Evolutionary conservation across 306 rosid species (phyloP).

Genomic region (Trifolium pratense): DNA sequence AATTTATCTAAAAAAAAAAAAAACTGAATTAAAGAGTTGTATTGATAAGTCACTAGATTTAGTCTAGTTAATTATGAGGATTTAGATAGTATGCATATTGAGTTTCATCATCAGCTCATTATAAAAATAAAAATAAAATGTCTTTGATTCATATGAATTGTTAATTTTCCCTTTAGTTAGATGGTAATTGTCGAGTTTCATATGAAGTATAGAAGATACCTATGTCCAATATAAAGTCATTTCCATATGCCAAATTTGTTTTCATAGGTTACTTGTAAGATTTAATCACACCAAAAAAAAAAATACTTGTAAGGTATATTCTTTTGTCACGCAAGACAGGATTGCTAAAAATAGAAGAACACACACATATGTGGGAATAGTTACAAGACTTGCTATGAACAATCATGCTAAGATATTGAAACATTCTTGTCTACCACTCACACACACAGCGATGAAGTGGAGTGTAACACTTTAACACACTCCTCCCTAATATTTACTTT

Average conservation of each 20-base stretch:
- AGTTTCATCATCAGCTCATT: too few species aligned
- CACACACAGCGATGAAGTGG: not conserved
- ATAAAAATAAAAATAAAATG: too few species aligned
- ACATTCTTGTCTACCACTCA: slow-evolving; percentile 30
- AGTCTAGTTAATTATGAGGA: too few species aligned
- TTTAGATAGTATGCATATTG: too few species aligned
- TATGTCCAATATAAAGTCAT: not conserved
- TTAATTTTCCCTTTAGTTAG: not conserved
- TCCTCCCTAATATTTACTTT: not conserved
- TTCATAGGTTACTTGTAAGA: not conserved
- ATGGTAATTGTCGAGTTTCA: not conserved
- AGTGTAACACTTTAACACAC: not conserved
- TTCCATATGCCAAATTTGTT: not conserved
- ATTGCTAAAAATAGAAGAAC: slow-evolving; percentile 35
- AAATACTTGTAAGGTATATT: not conserved
- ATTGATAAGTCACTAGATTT: too few species aligned
- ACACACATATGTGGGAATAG: slow-evolving; percentile 24
- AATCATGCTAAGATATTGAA: slow-evolving; percentile 39
- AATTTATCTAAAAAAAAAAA: too few species aligned
- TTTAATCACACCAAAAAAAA: too few species aligned
- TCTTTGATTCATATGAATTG: not conserved
- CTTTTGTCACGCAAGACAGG: not conserved
- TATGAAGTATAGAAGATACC: slow-evolving; percentile 10
- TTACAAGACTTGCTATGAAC: slow-evolving; percentile 42
- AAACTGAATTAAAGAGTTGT: too few species aligned